These are phyloP conservation scores for Syzygium malaccense DNA, from an alignment of 441 rosid genomes.

Conservation along the genomic window DNA sequence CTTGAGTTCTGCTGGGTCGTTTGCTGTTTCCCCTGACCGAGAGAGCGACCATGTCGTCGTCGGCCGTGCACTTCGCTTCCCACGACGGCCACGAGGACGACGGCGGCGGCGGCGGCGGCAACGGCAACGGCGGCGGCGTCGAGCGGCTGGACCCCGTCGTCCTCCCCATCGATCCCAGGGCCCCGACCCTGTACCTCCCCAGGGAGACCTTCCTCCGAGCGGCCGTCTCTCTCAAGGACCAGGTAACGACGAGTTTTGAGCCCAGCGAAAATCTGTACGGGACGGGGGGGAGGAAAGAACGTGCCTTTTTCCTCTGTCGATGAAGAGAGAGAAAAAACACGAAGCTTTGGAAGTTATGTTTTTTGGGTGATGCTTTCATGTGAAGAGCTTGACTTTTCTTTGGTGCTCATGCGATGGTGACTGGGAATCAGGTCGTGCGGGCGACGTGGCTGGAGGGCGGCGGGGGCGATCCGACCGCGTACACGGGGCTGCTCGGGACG, in stretches of 20 bases:
- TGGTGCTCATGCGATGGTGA: not conserved
- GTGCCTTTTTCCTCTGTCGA: not conserved
- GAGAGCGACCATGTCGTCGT: slow-evolving; percentile 19
- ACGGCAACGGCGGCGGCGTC: not conserved
- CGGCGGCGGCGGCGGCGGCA: slow-evolving; percentile 14
- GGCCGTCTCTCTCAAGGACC: slow-evolving; percentile 60
- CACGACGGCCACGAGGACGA: slow-evolving; percentile 22
- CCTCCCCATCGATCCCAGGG: slow-evolving; percentile 24
- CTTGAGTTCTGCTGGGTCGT: not conserved
- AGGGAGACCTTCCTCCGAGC: slow-evolving; percentile 43
- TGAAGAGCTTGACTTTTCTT: not conserved
- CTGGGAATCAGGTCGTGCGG: slow-evolving; percentile 46
- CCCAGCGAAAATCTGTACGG: not conserved
- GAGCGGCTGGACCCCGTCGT: slow-evolving; percentile 22
- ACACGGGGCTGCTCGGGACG: slow-evolving; percentile 68
- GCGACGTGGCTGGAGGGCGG: slow-evolving; percentile 37
- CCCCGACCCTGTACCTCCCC: slow-evolving; percentile 20
- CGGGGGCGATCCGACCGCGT: slow-evolving; percentile 47
- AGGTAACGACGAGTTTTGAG: slow-evolving; percentile 19
- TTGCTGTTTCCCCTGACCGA: not conserved
- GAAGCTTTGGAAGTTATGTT: not conserved
- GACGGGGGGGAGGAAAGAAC: not conserved
- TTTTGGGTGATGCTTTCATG: not conserved
- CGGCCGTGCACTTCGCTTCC: slow-evolving; percentile 30
- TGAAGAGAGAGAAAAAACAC: not conserved